These are phyloP conservation scores for Fennellomyces sp. DNA, from an alignment of 371 early-diverging fungal species.

Conservation along the genomic window DNA sequence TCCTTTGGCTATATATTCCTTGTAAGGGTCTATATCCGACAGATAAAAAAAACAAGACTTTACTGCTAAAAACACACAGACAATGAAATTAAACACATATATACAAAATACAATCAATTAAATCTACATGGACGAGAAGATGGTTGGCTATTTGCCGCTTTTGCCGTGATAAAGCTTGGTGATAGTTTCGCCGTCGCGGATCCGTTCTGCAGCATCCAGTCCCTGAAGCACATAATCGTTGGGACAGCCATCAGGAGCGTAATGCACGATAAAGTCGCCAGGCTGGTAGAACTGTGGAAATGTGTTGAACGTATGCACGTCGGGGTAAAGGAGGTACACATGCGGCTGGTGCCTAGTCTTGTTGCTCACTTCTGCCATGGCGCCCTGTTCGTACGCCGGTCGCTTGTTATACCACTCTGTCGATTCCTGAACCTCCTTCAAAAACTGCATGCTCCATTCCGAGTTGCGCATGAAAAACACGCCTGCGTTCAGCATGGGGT, in stretches of 20 bases:
- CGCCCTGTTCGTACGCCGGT: slow-evolving; percentile 60
- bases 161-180: slow-evolving; percentile 2
- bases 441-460: slow-evolving; percentile 55
- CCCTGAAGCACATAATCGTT: slow-evolving; percentile 55
- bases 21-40: no score
- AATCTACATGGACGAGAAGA: neutral
- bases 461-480: slow-evolving; percentile 67
- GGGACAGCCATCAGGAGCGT: slow-evolving; percentile 68
- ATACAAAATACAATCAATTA: neutral
- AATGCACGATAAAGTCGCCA: slow-evolving; percentile 68
- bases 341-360: slow-evolving; percentile 26
- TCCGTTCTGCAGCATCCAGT: slow-evolving; percentile 31
- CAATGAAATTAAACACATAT: neutral
- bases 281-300: slow-evolving; percentile 53
- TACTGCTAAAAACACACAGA: no score
- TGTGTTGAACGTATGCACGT: slow-evolving; percentile 65
- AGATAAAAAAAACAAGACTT: no score
- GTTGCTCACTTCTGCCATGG: slow-evolving; percentile 62
- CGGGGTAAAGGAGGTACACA: slow-evolving; percentile 49
- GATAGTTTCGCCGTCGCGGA: slow-evolving; percentile 29
- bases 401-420: slow-evolving; percentile 46
- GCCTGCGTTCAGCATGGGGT: slow-evolving; percentile 63
- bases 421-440: slow-evolving; percentile 50
- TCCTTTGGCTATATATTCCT: no score
- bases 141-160: neutral